phyloP scores from a whole-genome alignment of 257 asterid genomes.

The Nicotiana tabacum region DNA sequence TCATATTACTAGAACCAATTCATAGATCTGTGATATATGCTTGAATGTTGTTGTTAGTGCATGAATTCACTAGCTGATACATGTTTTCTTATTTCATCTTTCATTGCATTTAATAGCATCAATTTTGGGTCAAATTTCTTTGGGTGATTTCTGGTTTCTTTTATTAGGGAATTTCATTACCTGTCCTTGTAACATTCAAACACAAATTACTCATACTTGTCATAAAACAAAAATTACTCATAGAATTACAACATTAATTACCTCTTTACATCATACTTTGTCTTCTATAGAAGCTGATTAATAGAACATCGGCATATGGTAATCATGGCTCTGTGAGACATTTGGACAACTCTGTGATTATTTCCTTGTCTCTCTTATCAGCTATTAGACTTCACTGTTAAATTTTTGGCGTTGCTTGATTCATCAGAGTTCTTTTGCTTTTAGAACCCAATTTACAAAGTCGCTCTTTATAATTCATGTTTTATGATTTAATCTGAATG shows the following conservation, averaged over 20 bases:
- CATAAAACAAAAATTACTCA: not conserved
- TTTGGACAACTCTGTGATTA: not conserved
- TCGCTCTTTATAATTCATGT: not conserved
- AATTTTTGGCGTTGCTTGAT: not conserved
- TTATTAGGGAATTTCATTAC: not conserved
- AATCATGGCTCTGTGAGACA: not conserved
- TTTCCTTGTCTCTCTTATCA: not conserved
- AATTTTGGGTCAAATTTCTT: not conserved
- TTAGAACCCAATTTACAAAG: not conserved
- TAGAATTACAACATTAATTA: not conserved
- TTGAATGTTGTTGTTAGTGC: not conserved
- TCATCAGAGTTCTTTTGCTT: not conserved
- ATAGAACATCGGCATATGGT: not conserved
- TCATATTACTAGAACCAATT: conserved; percentile 10
- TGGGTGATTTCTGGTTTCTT: not conserved
- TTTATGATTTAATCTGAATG: not conserved
- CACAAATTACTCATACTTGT: not conserved
- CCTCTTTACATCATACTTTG: not conserved
- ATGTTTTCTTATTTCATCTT: not conserved
- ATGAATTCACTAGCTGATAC: not conserved
- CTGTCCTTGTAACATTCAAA: not conserved
- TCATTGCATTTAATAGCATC: too few species aligned
- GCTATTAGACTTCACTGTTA: not conserved
- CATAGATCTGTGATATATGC: not conserved
- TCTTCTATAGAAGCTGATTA: not conserved